These are phyloP conservation scores for Chytridiales sp. DNA, from an alignment of 371 early-diverging fungal genomes.

Conservation along the genomic window DNA sequence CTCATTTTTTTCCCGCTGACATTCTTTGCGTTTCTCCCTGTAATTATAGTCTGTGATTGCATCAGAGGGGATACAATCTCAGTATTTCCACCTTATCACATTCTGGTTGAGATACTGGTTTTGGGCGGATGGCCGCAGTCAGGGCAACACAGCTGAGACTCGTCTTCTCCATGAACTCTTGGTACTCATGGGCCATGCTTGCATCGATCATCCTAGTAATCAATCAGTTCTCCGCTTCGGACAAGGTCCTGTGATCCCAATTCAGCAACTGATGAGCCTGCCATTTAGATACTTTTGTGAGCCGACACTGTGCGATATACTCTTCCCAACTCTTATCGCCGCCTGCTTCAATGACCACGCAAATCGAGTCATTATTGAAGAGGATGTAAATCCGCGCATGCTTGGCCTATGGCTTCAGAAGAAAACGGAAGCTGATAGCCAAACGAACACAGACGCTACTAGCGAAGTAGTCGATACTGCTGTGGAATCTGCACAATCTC, in stretches of 20 bases:
- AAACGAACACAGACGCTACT: neutral
- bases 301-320: neutral
- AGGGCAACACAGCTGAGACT: neutral
- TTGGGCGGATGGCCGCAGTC: slow-evolving; percentile 6
- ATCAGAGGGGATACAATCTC: slow-evolving; percentile 26
- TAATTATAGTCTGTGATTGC: slow-evolving; percentile 15
- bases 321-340: slow-evolving; percentile 11
- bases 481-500: too few species aligned
- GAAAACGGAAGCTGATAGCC: neutral
- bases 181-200: slow-evolving; percentile 20
- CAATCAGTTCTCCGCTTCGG: slow-evolving; percentile 22
- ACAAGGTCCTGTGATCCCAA: slow-evolving; percentile 6
- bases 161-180: slow-evolving; percentile 16
- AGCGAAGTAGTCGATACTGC: too few species aligned
- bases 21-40: slow-evolving; percentile 1
- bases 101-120: slow-evolving; percentile 29
- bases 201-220: slow-evolving; percentile 10
- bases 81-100: slow-evolving; percentile 24
- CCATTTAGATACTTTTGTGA: slow-evolving; percentile 23
- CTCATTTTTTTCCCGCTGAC: neutral
- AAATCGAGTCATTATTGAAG: slow-evolving; percentile 11
- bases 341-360: slow-evolving; percentile 8
- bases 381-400: slow-evolving; percentile 8
- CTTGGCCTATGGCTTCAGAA: slow-evolving; percentile 1
- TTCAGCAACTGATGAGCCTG: slow-evolving; percentile 15